Percentiles rank a stretch among this genome's conserved stretches.
phyloP scores from a whole-genome alignment of 345 rosid species.

The Chamaenerion angustifolium region DNA sequence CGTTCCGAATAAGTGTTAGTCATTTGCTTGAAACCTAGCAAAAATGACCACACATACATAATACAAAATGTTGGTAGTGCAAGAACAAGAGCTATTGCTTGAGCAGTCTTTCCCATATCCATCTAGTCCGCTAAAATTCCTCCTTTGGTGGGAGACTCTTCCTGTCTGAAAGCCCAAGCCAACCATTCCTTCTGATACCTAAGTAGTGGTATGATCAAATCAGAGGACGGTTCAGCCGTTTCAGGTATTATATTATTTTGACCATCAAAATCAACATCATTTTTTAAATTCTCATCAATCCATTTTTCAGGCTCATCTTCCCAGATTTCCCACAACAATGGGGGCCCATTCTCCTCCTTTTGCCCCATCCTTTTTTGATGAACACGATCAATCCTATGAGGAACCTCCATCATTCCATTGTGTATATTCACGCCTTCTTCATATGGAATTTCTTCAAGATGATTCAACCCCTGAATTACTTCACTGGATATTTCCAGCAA shows the following conservation, averaged over 20 bases:
- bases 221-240: slow-evolving; percentile 53
- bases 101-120: slow-evolving; percentile 99
- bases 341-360: slow-evolving; percentile 11
- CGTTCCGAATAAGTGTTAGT: no score
- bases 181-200: slow-evolving; percentile 94
- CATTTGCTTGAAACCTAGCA: no score
- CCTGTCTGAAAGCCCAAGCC: slow-evolving; percentile 89
- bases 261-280: slow-evolving; percentile 44
- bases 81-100: slow-evolving; percentile 90
- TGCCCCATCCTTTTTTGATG: slow-evolving; percentile 18
- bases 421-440: not conserved
- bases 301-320: slow-evolving; percentile 54
- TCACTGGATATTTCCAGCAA: no score
- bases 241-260: slow-evolving; percentile 31
- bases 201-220: slow-evolving; percentile 55
- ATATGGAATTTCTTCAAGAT: no score
- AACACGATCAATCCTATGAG: not conserved
- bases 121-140: slow-evolving; percentile 99
- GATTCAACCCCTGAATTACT: no score
- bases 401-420: not conserved
- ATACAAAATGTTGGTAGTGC: no score
- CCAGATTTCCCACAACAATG: slow-evolving; percentile 63
- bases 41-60: no score
- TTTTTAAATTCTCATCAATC: slow-evolving; percentile 36
- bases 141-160: slow-evolving; percentile 46